Evolutionary conservation across 768 basidiomycete species (phyloP).

Genomic region (Lentinula lateritia): DNA sequence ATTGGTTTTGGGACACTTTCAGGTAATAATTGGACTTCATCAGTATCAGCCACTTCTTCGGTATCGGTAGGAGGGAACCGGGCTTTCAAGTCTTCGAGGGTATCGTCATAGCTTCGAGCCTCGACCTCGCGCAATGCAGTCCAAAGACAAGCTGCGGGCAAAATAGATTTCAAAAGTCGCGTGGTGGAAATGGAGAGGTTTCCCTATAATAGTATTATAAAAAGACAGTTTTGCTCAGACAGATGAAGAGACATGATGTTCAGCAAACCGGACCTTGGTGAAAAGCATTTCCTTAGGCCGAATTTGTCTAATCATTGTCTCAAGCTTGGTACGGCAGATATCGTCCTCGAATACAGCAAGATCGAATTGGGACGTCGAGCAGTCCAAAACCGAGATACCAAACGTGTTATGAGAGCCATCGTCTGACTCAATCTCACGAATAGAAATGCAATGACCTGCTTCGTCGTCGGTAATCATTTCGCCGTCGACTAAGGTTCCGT

Average conservation of each 20-base stretch:
- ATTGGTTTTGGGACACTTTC: constrained; percentile 64
- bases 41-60: constrained; percentile 38
- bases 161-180: constrained; percentile 73
- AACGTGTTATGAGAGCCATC: constrained; percentile 52
- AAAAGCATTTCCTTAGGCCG: constrained; percentile 89
- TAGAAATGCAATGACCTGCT: constrained; percentile 90
- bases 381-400: constrained; percentile 89
- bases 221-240: neutral
- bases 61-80: constrained; percentile 48
- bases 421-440: constrained; percentile 58
- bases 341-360: constrained; percentile 89
- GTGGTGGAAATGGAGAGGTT: constrained; percentile 80
- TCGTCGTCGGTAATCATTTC: constrained; percentile 88
- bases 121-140: constrained; percentile 79
- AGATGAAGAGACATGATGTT: neutral
- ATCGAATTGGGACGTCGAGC: constrained; percentile 93
- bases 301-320: constrained; percentile 89
- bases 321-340: constrained; percentile 84
- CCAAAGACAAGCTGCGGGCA: constrained; percentile 84
- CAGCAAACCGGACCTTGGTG: constrained; percentile 58
- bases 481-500: constrained; percentile 91
- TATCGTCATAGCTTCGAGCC: constrained; percentile 72
- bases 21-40: constrained; percentile 44
- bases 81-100: constrained; percentile 58
- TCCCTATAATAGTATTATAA: constrained; percentile 43